Conservation (phyloP, 352 stramenopile species). For the Phytophthora colocasiae region DNA sequence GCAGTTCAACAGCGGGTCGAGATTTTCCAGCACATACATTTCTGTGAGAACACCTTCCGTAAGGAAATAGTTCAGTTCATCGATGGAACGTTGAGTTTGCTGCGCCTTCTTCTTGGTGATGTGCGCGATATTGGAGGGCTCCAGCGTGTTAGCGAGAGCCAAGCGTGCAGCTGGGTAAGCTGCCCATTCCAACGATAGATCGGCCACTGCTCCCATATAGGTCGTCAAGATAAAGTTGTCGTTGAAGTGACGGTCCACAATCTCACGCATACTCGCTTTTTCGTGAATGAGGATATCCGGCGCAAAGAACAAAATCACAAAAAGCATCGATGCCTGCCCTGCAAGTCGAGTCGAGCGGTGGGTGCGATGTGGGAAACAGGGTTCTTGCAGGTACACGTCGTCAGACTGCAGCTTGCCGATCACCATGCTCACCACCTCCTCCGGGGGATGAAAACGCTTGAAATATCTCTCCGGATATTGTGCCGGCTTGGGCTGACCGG, state of each 20-base stretch:
- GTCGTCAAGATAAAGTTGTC: constrained; percentile 97
- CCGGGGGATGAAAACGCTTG: constrained; percentile 86
- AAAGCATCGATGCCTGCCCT: constrained; percentile 94
- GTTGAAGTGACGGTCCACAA: constrained; percentile 96
- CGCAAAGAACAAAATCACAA: constrained; percentile 96
- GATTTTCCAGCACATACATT: constrained; percentile 94
- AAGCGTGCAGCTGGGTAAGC: constrained; percentile 89
- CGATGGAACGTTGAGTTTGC: constrained; percentile 86
- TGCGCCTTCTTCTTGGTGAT: constrained; percentile 91
- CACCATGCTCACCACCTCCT: constrained; percentile 93
- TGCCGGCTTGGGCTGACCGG: constrained; percentile 81
- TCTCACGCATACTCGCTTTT: constrained; percentile 93
- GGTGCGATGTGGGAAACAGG: constrained; percentile 92
- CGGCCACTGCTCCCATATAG: constrained; percentile 95
- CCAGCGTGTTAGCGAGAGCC: constrained; percentile 92
- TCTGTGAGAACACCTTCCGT: constrained; percentile 93
- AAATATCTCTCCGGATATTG: constrained; percentile 91
- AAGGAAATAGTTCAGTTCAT: constrained; percentile 92
- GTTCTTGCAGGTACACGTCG: constrained; percentile 94
- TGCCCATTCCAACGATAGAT: constrained; percentile 94
- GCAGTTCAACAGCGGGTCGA: constrained; percentile 91
- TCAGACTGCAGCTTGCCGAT: constrained; percentile 95
- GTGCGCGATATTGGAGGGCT: constrained; percentile 87
- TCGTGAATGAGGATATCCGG: constrained; percentile 93
- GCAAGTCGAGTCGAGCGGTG: constrained; percentile 93